Evolutionary conservation across 306 rosid species (phyloP), one percentile per base, ranked within the genome.

Genomic region (Castanea sativa): DNA sequence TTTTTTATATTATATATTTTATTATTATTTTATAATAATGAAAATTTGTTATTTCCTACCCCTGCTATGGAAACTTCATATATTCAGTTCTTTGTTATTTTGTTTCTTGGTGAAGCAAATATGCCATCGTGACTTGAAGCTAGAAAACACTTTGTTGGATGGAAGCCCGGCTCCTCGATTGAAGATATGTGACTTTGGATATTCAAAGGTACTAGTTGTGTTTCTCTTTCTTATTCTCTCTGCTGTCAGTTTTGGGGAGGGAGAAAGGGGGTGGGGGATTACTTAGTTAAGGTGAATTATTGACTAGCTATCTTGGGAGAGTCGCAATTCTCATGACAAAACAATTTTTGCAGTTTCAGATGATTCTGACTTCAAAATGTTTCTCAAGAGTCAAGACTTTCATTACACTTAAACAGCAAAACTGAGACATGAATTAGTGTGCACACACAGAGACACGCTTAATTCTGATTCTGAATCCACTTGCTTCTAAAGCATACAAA

Each of bases 151-250:
- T 58, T 88, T 94, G 88, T 82, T 94, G 84, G 98, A 94, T 89
- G 98, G 98, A 78, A 89, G 91, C 55, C 87, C 90, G 16, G 97
- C 97, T 30, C 92, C 91, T 76, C 91, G 91, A 52, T 82, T 94
- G 87, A 94, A 94, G 83, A 94, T 94, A 83, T 94, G 99, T 76
- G 99, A 94, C 86, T 94, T 94, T 86, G 99, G 99, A 32, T 92
- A 94, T 81, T 92, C 99, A 68, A 94, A 94, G 93, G 97, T 91
- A 87, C 59, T 56, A 16, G 21, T 70, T 20, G 38, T 83, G 51
- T 74, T 76, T 56, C 16, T 69, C 68, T 73, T 55, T 3, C 65
- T 72, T 57, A 30, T 30, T 73, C 75, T 43, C 65, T 69, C 38
- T 78, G 32, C 77, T 67, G 10, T 35, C 49, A 65, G 58, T 67